phyloP scores from a whole-genome alignment of 371 early-diverging fungal species.

The Funneliformis caledonium region DNA sequence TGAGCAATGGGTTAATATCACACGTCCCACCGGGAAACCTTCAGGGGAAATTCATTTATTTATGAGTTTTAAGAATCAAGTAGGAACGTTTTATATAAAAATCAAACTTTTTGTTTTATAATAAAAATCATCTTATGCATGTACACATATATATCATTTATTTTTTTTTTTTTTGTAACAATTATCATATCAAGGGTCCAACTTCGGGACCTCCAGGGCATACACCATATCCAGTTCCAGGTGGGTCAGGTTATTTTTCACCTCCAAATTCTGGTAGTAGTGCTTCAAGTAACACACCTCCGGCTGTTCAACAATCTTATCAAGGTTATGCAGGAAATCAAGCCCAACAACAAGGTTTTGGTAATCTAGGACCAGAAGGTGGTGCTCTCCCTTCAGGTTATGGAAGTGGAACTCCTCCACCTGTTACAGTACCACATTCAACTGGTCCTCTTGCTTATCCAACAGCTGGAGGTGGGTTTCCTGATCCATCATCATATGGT shows the following conservation, averaged over 20 bases:
- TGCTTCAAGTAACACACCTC: background rate
- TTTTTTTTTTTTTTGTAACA: background rate
- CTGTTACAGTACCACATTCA: background rate
- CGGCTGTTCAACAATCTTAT: background rate
- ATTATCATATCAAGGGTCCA: background rate
- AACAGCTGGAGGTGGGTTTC: background rate
- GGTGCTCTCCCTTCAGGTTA: background rate
- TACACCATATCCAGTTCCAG: conserved; percentile 13
- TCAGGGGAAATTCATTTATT: conserved; percentile 26
- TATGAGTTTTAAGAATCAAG: background rate
- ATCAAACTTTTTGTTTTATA: background rate
- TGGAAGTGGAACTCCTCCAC: conserved; percentile 3
- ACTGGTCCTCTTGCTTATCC: background rate
- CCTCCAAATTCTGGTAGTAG: background rate
- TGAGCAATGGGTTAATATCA: conserved; percentile 24
- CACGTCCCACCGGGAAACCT: background rate
- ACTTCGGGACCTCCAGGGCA: conserved; percentile 8
- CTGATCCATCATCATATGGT: background rate
- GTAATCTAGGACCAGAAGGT: background rate
- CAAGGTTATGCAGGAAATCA: background rate
- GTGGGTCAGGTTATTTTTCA: background rate
- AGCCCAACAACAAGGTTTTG: background rate
- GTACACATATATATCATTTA: background rate
- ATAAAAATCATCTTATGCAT: background rate
- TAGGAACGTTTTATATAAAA: background rate